These are phyloP conservation scores for Colletotrichum musicola DNA, from an alignment of 2,329 filamentous ascomycete genomes.

Conservation along the genomic window DNA sequence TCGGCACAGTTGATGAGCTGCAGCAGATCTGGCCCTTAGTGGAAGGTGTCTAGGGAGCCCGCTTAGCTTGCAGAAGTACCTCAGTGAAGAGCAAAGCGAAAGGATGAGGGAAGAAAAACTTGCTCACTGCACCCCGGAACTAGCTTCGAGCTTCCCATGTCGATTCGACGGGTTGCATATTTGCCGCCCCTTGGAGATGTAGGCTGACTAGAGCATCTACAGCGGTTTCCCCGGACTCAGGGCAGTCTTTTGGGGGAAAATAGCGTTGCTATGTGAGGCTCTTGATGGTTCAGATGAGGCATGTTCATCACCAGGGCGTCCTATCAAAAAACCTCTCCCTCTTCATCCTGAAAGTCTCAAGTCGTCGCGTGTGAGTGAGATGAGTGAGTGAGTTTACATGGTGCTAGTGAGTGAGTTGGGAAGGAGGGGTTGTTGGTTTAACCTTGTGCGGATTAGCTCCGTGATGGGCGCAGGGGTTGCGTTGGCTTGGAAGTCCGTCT, in stretches of 20 bases:
- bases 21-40: background rate
- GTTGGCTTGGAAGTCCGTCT: background rate
- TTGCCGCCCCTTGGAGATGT: background rate
- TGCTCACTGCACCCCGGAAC: slow-evolving; percentile 8
- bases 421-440: slow-evolving; percentile 21
- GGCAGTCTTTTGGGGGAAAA: background rate
- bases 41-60: slow-evolving; percentile 10
- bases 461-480: slow-evolving; percentile 29
- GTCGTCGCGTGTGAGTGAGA: background rate
- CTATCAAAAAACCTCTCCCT: too few relatives aligned
- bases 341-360: background rate
- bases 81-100: background rate
- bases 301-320: background rate
- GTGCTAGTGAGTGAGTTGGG: background rate
- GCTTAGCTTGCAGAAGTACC: too few relatives aligned
- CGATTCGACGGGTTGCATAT: background rate
- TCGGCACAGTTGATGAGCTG: slow-evolving; percentile 4
- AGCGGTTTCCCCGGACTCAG: background rate
- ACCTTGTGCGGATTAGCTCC: slow-evolving; percentile 34
- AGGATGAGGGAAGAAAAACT: slow-evolving; percentile 4
- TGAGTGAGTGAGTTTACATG: background rate
- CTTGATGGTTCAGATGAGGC: background rate
- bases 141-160: slow-evolving; percentile 9
- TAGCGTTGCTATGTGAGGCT: background rate
- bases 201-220: background rate